Percentiles rank a stretch among this genome's conserved stretches.
Conservation (phyloP, 1,284 basidiomycete genomes). For the Sanghuangporus weigelae region DNA sequence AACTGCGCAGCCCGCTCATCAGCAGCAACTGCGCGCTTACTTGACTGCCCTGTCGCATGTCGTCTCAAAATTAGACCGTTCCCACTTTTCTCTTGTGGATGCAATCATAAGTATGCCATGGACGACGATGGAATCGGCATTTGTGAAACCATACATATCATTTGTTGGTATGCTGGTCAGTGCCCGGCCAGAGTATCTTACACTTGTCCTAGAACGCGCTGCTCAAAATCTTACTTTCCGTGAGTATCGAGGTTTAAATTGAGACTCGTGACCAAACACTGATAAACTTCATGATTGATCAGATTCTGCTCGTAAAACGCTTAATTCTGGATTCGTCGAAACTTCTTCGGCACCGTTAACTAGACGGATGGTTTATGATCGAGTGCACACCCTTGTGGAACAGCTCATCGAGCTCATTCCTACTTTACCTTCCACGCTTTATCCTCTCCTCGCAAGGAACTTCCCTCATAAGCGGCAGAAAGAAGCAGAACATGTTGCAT, state of each 20-base stretch:
- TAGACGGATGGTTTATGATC: conserved; percentile 79
- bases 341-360: conserved; percentile 69
- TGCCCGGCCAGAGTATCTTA: conserved; percentile 91
- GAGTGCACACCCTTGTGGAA: conserved; percentile 80
- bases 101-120: conserved; percentile 88
- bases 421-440: conserved; percentile 80
- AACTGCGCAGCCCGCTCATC: conserved; percentile 25
- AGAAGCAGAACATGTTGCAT: conserved; percentile 79
- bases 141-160: conserved; percentile 81
- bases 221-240: conserved; percentile 86
- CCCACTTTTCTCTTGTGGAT: conserved; percentile 81
- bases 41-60: conserved; percentile 73
- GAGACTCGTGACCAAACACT: neutral
- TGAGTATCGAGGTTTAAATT: conserved; percentile 38
- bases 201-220: conserved; percentile 75
- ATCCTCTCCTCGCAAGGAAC: conserved; percentile 76
- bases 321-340: conserved; percentile 52
- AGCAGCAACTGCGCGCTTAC: conserved; percentile 62
- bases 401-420: conserved; percentile 88
- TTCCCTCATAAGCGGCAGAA: conserved; percentile 94
- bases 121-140: conserved; percentile 79
- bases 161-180: conserved; percentile 92
- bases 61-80: conserved; percentile 74
- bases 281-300: neutral
- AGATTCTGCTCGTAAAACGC: conserved; percentile 68